A percentile compares a stretch with the other conserved stretches of the same genome.
Conservation (phyloP, 768 basidiomycete genomes). For the Naganishia kalamii region DNA sequence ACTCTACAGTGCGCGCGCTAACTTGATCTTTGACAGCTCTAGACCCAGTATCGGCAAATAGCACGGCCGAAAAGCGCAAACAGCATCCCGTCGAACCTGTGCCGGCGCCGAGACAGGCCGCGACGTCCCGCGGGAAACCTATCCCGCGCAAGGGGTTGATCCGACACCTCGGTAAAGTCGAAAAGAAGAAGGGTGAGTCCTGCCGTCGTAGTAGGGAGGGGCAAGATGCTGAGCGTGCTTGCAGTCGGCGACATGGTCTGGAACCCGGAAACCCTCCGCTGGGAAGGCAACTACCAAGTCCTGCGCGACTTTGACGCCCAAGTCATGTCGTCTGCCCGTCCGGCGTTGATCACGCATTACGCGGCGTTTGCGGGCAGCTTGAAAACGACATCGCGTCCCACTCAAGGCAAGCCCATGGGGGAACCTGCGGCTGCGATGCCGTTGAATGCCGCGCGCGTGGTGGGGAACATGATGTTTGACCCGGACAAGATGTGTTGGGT, state of each 20-base stretch:
- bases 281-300: constrained; percentile 95
- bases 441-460: constrained; percentile 50
- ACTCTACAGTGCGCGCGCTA: no score
- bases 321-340: constrained; percentile 69
- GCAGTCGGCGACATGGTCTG: constrained; percentile 88
- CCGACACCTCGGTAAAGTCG: constrained; percentile 39
- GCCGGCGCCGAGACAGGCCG: constrained; percentile 6
- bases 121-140: background rate
- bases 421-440: background rate
- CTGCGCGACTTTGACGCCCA: constrained; percentile 81
- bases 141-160: constrained; percentile 27
- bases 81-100: background rate
- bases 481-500: constrained; percentile 93
- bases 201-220: background rate
- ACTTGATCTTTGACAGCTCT: background rate
- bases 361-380: constrained; percentile 47
- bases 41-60: background rate
- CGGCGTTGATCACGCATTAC: constrained; percentile 90
- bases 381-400: constrained; percentile 53
- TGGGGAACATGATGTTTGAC: constrained; percentile 98
- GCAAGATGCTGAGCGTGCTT: background rate
- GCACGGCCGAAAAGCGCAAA: constrained; percentile 24
- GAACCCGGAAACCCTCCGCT: constrained; percentile 81
- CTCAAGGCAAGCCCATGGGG: background rate
- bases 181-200: constrained; percentile 43